Base-by-base conservation (phyloP, 176 grass and related monocot genomes). In the Musa schizocarpa region DNA sequence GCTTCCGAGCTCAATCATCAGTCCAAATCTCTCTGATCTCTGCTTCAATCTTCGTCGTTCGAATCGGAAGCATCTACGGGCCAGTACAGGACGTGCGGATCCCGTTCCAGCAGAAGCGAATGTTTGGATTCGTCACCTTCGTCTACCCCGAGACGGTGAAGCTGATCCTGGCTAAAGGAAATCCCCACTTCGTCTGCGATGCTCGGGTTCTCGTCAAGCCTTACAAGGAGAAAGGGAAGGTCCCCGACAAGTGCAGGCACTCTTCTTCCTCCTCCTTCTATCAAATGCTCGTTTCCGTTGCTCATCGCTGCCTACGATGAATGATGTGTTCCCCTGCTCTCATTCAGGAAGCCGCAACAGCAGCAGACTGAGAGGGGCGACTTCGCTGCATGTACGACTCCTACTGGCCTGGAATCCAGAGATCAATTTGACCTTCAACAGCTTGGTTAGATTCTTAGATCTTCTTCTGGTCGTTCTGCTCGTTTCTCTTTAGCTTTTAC, bases 61-160 rank as follows among this genome's bases (percentile, higher is more conserved):
- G 11, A 65, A 65, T 65, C 11, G 11, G 73, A 73, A 98, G 94
- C 81, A 98, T 98, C 77, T 98, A 98, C 58, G 94, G 94, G 54
- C 94, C 94, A 1, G 94, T 98, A 23, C 94, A 98, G 74, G 95
- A 98, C 68, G 95, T 98, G 29, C 87, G 95, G 77, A 98, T 98
- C 75, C 95, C 95, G 17, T 98, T 89, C 82, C 95, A 98, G 84
- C 95, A 93, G 81, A 98, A 98, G 89, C 80, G 95, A 52, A 98
- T 98, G 95, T 98, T 98, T 69, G 95, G 95, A 1, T 98, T 98
- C 75, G 95, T 98, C 68, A 98, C 95, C 77, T 98, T 98, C 76
- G 84, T 94, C 59, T 98, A 93, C 72, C 87, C 89, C 1, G 93
- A 96, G 66, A 96, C 93, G 5, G 90, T 96, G 81, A 90, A 88